A percentile compares a stretch with the other conserved stretches of the same genome.
Evolutionary conservation across 495 filamentous ascomycete genomes (phyloP).

Genomic region (Ramalina peruviana): DNA sequence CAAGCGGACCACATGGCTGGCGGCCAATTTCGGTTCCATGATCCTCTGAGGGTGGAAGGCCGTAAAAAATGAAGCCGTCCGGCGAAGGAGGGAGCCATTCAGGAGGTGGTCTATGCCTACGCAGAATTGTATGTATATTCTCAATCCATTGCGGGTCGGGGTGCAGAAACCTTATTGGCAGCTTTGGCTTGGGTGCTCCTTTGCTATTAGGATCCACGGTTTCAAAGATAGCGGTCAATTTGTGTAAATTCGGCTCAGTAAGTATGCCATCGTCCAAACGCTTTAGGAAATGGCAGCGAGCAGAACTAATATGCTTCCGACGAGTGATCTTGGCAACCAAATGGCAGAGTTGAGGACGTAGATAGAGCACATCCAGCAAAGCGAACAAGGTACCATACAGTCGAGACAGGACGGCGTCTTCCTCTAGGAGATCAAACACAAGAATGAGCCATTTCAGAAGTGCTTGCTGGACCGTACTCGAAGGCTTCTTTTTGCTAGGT

Average conservation of each 20-base stretch:
- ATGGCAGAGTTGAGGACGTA: slow-evolving; percentile 48
- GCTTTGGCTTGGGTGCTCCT: neutral
- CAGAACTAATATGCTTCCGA: slow-evolving; percentile 77
- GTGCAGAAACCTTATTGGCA: slow-evolving; percentile 30
- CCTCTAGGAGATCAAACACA: slow-evolving; percentile 60
- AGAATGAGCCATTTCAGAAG: slow-evolving; percentile 72
- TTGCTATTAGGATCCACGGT: slow-evolving; percentile 67
- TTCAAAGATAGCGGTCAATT: slow-evolving; percentile 73
- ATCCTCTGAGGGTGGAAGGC: no score
- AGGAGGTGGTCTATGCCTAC: no score
- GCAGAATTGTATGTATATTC: slow-evolving; percentile 51
- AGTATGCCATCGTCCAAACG: slow-evolving; percentile 44
- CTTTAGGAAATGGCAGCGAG: slow-evolving; percentile 66
- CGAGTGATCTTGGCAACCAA: slow-evolving; percentile 71
- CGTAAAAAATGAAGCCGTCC: no score
- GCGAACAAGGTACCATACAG: slow-evolving; percentile 73
- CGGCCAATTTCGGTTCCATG: neutral
- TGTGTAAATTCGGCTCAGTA: slow-evolving; percentile 60
- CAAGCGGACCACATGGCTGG: neutral
- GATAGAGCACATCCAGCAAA: slow-evolving; percentile 62
- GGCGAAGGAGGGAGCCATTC: no score
- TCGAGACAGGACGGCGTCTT: slow-evolving; percentile 47
- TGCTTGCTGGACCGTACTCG: slow-evolving; percentile 49
- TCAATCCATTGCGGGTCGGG: slow-evolving; percentile 66
- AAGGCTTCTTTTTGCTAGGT: slow-evolving; percentile 64